These are phyloP conservation scores for Tubosaeta sp. DNA, from an alignment of 768 basidiomycete genomes.

Conservation along the genomic window DNA sequence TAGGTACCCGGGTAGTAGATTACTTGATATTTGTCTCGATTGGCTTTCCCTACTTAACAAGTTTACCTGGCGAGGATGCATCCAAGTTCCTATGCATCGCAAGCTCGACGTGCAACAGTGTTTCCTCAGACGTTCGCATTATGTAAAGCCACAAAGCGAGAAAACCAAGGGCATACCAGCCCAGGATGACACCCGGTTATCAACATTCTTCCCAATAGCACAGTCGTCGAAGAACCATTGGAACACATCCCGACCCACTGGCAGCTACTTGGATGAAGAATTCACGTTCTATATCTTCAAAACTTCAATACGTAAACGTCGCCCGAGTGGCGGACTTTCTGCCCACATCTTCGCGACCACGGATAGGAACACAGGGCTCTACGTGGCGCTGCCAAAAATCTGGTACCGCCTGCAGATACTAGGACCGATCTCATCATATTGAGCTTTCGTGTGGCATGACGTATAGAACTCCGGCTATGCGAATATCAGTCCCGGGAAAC, in stretches of 20 bases:
- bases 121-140: not conserved
- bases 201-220: not conserved
- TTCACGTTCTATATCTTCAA: not conserved
- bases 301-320: slow-evolving; percentile 1
- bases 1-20: no score
- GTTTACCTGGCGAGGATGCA: no score
- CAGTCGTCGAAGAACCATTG: no score
- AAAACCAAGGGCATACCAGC: no score
- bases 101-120: not conserved
- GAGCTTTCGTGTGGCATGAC: slow-evolving; percentile 89
- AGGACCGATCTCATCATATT: slow-evolving; percentile 91
- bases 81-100: not conserved
- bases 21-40: no score
- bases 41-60: no score
- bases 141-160: not conserved
- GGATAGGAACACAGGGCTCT: slow-evolving; percentile 12
- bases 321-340: not conserved
- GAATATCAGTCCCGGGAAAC: slow-evolving; percentile 1
- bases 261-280: not conserved
- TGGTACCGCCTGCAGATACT: slow-evolving; percentile 91
- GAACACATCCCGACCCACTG: no score
- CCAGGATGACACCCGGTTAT: not conserved
- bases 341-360: not conserved
- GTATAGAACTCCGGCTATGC: slow-evolving; percentile 89
- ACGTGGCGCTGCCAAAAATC: slow-evolving; percentile 88